phyloP scores from a whole-genome alignment of 805 yeast genomes.

The Yarrowia bubula region DNA sequence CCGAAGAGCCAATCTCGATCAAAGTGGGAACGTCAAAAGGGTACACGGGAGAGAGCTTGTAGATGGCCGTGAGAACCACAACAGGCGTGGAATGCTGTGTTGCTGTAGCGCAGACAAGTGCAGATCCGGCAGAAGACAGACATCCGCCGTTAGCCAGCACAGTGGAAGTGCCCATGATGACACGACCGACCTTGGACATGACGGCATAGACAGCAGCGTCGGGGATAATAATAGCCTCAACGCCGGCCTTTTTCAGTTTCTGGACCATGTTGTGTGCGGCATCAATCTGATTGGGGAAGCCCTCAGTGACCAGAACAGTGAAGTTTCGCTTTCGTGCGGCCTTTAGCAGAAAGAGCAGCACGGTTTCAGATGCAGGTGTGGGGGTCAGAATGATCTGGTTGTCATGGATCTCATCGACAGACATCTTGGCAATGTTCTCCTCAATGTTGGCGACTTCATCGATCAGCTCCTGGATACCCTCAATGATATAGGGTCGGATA shows the following conservation, averaged over 20 bases:
- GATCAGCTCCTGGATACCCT: conserved; percentile 85
- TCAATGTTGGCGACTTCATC: conserved; percentile 88
- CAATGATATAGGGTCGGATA: conserved; percentile 79
- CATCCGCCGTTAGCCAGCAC: conserved; percentile 98
- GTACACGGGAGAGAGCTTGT: conserved; percentile 87
- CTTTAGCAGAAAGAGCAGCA: conserved; percentile 76
- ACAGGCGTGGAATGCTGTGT: conserved; percentile 95
- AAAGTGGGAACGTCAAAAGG: conserved; percentile 83
- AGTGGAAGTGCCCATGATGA: conserved; percentile 84
- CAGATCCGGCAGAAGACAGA: conserved; percentile 83
- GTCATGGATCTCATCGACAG: conserved; percentile 91
- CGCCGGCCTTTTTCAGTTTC: conserved; percentile 75
- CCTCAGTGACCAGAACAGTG: conserved; percentile 84
- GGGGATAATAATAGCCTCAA: conserved; percentile 87
- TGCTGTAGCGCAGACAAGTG: conserved; percentile 93
- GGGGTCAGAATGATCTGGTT: conserved; percentile 71
- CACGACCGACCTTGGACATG: conserved; percentile 97
- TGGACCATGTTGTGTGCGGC: conserved; percentile 77
- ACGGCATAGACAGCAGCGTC: conserved; percentile 92
- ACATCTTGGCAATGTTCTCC: conserved; percentile 87
- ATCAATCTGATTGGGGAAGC: conserved; percentile 82
- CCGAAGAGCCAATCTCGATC: conserved; percentile 89
- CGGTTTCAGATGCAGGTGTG: conserved; percentile 91
- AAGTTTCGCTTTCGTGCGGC: conserved; percentile 89
- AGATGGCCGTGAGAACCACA: conserved; percentile 89